Conservation (phyloP, 2,329 filamentous ascomycete species). For the Fusarium sp. region DNA sequence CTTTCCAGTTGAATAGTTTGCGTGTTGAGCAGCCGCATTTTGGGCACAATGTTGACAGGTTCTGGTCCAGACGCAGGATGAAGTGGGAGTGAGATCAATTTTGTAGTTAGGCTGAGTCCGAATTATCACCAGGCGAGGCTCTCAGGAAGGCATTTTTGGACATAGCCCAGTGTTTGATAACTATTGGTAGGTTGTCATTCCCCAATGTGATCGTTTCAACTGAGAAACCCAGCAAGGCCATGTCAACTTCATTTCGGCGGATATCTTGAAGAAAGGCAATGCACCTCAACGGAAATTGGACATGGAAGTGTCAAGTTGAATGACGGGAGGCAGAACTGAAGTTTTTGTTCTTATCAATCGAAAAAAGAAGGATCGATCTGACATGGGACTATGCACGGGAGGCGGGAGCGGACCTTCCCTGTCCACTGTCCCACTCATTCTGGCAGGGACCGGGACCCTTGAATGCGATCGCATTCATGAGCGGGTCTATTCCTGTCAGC, state of each 20-base stretch:
- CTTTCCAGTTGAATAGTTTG: slow-evolving; percentile 35
- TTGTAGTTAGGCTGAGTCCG: background rate
- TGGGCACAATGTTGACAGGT: background rate
- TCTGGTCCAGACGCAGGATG: no score
- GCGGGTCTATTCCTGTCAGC: background rate
- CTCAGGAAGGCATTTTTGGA: background rate
- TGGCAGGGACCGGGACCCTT: background rate
- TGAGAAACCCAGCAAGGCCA: background rate
- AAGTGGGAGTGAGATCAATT: background rate
- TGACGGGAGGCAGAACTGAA: background rate
- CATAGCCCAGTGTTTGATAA: background rate
- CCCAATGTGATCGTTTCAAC: background rate
- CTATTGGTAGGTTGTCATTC: background rate
- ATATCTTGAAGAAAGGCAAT: background rate
- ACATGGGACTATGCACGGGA: background rate
- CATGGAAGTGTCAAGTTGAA: background rate
- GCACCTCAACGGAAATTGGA: no score
- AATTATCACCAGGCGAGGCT: background rate
- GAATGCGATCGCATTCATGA: slow-evolving; percentile 39
- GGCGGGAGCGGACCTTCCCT: background rate
- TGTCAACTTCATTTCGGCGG: background rate
- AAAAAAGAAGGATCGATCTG: background rate
- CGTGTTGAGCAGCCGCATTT: slow-evolving; percentile 48
- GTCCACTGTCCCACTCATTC: background rate
- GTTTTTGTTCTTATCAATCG: background rate